These are phyloP conservation scores for Botrytis deweyae DNA, from an alignment of 2,329 filamentous ascomycete genomes.

Conservation along the genomic window DNA sequence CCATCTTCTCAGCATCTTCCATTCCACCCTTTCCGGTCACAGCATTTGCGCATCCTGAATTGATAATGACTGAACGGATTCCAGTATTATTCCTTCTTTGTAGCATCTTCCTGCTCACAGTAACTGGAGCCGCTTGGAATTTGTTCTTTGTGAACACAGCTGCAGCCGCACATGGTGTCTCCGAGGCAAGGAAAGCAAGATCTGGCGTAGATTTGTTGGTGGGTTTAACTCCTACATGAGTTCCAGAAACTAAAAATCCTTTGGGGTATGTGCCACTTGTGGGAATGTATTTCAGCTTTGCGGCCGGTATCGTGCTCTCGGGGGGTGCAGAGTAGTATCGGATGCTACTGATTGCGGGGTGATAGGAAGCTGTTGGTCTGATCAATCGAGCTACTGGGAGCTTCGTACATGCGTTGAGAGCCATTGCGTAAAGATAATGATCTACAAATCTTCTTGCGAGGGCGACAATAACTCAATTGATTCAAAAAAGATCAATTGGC, in stretches of 20 bases:
- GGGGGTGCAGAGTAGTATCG: slow-evolving; percentile 60
- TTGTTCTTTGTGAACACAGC: slow-evolving; percentile 98
- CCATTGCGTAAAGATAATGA: slow-evolving; percentile 30
- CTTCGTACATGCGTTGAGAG: slow-evolving; percentile 30
- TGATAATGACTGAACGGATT: slow-evolving; percentile 81
- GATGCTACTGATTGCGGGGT: slow-evolving; percentile 21
- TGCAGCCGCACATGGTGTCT: slow-evolving; percentile 79
- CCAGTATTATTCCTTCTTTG: slow-evolving; percentile 64
- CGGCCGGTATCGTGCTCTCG: slow-evolving; percentile 62
- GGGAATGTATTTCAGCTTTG: slow-evolving; percentile 90
- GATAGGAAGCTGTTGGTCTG: slow-evolving; percentile 31
- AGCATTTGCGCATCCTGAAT: slow-evolving; percentile 95
- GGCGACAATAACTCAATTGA: background rate
- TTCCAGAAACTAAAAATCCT: slow-evolving; percentile 83
- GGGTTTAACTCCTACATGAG: slow-evolving; percentile 90
- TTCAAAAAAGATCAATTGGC: slow-evolving; percentile 2
- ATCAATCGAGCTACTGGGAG: slow-evolving; percentile 32
- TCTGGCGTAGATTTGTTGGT: slow-evolving; percentile 90
- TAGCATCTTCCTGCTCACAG: slow-evolving; percentile 74
- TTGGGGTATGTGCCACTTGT: slow-evolving; percentile 82
- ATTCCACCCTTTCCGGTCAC: slow-evolving; percentile 89
- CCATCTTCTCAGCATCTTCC: slow-evolving; percentile 87
- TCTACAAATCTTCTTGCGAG: background rate
- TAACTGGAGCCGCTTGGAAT: slow-evolving; percentile 95
- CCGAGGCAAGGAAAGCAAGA: slow-evolving; percentile 83